Evolutionary conservation across 2,329 filamentous ascomycete species (phyloP), one percentile per base, ranked within the genome.

Genomic region (Pyrenochaeta sp.): DNA sequence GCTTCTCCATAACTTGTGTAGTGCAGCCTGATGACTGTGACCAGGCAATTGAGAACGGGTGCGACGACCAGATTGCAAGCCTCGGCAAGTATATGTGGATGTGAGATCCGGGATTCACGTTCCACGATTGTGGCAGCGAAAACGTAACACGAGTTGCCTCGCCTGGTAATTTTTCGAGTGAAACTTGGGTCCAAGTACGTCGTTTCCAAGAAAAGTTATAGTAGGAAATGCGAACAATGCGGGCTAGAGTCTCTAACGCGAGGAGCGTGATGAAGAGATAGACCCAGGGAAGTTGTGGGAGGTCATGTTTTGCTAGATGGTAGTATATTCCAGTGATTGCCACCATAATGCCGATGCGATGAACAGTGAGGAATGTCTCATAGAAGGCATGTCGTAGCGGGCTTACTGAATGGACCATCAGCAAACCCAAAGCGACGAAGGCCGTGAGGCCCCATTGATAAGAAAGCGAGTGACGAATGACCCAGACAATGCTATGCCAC

Each of bases 1-100:
- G 31, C 12, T 59, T 54, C 31, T 59, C 56, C 23, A 27, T 20
- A n/a, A 27, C n/a, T 9, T 39, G 15, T 11, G 30, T 50, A 15
- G 52, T 29, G 18, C 54, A 64, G 17, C 68, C 62, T 18, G 69
- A 79, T 50, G 89, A 86, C 54, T 90, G 85, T 54, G 84, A 86
- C 90, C 90, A 92, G 18, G 88, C 87, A 33, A 91, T 81, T 1
- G 88, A 90, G 77, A 92, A 92, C 1, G 90, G 90, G 66, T 92
- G 90, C 18, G 87, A 90, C 60, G 88, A 87, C 82, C 84, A 86
- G 51, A 85, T 80, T 59, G 87, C 87, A 66, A 92, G 78, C 5
- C 80, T 78, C 17, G 90, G 90, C 74, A 92, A 81, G 76, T 92
- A 92, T 15, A 92, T 77, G 72, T 91, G 92, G 21, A 89, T 85